These are phyloP conservation scores for Oryza punctata DNA, from an alignment of 176 grass and related monocot genomes.

Conservation along the genomic window DNA sequence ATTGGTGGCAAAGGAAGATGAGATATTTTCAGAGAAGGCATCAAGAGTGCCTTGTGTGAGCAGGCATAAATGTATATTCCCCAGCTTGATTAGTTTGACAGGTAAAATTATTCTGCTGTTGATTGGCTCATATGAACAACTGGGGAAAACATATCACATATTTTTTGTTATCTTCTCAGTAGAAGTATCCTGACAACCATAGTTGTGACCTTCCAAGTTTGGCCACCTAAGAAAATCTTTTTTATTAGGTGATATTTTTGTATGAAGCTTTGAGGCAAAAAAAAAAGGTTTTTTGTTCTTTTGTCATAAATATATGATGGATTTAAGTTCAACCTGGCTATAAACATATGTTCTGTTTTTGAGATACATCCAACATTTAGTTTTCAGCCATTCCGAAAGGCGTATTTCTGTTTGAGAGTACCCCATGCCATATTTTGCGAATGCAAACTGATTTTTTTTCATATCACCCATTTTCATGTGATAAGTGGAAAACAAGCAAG, in stretches of 20 bases:
- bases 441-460: neutral
- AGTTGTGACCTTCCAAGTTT: conserved; percentile 3
- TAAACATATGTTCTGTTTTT: neutral
- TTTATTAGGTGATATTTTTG: neutral
- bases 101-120: conserved; percentile 3
- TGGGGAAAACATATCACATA: neutral
- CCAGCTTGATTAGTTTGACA: conserved; percentile 15
- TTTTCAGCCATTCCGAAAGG: neutral
- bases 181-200: neutral
- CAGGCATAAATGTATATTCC: neutral
- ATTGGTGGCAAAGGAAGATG: conserved; percentile 31
- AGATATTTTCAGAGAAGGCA: conserved; percentile 35
- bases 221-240: conserved; percentile 1
- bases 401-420: neutral
- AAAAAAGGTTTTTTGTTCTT: neutral
- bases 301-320: neutral
- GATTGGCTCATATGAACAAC: conserved; percentile 4
- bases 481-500: neutral
- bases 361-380: neutral
- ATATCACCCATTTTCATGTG: neutral
- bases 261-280: neutral
- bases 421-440: neutral
- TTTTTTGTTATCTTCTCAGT: conserved; percentile 8
- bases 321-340: neutral
- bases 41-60: conserved; percentile 15